Conservation (phyloP, 179 eudicot species). For the Beta corolliflora region DNA sequence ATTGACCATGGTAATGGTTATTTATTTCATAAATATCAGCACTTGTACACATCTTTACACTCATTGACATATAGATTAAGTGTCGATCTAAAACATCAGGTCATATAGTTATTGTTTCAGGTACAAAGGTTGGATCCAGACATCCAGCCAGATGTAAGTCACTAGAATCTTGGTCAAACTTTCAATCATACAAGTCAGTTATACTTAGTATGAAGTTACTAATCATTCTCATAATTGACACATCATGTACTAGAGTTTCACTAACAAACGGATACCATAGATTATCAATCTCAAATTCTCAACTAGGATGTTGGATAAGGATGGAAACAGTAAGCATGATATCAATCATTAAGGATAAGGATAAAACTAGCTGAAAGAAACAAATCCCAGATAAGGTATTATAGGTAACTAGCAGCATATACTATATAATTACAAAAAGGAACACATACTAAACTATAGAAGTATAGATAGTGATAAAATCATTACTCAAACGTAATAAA, state of each 20-base stretch:
- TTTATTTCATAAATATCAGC: background rate
- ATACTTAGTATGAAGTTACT: background rate
- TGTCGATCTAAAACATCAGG: background rate
- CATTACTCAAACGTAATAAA: constrained; percentile 20
- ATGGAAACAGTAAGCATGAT: background rate
- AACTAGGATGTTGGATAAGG: constrained; percentile 10
- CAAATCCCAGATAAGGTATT: background rate
- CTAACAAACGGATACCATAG: background rate
- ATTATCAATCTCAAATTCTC: background rate
- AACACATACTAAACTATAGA: background rate
- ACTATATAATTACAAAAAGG: constrained; percentile 4
- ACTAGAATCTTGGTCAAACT: constrained; percentile 2
- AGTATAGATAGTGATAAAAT: constrained; percentile 15
- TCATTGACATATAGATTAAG: background rate
- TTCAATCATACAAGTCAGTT: constrained; percentile 13
- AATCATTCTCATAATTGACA: background rate
- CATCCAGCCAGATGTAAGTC: background rate
- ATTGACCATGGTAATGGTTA: background rate
- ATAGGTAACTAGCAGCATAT: constrained; percentile 6
- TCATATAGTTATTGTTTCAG: background rate
- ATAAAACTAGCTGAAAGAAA: background rate
- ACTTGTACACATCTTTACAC: background rate
- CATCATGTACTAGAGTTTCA: background rate
- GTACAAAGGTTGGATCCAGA: background rate
- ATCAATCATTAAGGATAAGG: too few species aligned